Evolutionary conservation across 768 basidiomycete species (phyloP).

Genomic region (Phylloporus sp.): DNA sequence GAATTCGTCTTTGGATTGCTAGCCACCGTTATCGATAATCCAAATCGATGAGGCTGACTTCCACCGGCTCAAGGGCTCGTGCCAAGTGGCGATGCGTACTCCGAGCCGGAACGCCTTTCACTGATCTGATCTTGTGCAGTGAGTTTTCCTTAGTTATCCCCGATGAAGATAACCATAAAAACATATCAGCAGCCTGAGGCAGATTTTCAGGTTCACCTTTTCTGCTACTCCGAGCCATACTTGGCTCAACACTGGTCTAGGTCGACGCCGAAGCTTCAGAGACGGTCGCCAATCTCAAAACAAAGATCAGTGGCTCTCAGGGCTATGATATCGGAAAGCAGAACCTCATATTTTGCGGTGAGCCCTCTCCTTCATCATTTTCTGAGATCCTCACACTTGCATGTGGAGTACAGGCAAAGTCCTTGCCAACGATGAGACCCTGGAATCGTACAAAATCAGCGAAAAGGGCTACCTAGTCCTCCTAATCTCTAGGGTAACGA

Average conservation of each 20-base stretch:
- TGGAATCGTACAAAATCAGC: conserved; percentile 1
- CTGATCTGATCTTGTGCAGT: too few species aligned
- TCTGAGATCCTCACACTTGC: neutral
- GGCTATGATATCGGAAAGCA: neutral
- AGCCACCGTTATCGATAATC: too few species aligned
- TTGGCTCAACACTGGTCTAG: neutral
- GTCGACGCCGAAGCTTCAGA: conserved; percentile 5
- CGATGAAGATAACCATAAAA: conserved; percentile 6
- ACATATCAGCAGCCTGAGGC: neutral
- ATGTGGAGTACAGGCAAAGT: neutral
- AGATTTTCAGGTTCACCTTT: neutral
- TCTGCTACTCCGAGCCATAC: neutral
- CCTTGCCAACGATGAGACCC: neutral
- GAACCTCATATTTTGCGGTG: conserved; percentile 1
- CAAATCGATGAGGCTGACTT: too few species aligned
- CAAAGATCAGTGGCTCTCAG: neutral
- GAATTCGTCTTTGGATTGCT: too few species aligned
- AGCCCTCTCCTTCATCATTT: neutral
- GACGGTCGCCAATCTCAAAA: conserved; percentile 4
- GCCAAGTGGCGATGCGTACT: too few species aligned
- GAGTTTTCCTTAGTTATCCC: too few species aligned
- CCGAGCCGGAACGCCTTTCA: too few species aligned
- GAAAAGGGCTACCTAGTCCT: neutral
- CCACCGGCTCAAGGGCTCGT: too few species aligned
- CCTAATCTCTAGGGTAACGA: neutral